These are phyloP conservation scores for Coemansia sp. DNA, from an alignment of 192 early-diverging fungal genomes.

Conservation along the genomic window DNA sequence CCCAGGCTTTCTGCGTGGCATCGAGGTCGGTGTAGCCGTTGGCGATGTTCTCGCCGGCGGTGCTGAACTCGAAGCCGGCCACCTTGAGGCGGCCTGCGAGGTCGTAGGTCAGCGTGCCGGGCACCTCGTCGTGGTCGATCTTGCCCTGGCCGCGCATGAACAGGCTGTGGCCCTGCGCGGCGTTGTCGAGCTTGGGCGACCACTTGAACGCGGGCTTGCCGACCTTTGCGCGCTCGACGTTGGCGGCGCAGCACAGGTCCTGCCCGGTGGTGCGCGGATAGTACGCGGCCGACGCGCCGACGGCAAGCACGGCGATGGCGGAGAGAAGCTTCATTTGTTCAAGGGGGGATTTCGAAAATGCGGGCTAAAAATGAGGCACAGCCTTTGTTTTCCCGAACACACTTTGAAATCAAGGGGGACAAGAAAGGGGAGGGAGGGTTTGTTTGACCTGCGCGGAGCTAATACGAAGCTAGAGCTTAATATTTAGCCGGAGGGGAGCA, in stretches of 20 bases:
- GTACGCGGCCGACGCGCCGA: slow-evolving; percentile 11
- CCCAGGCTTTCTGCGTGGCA: slow-evolving; percentile 36
- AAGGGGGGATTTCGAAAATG: background rate
- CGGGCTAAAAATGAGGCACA: no score
- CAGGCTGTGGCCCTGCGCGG: slow-evolving; percentile 24
- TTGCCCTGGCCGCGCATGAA: slow-evolving; percentile 9
- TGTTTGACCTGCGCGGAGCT: no score
- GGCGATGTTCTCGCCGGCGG: slow-evolving; percentile 47
- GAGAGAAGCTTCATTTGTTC: slow-evolving; percentile 35
- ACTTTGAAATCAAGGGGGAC: no score
- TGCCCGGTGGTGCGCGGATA: slow-evolving; percentile 18
- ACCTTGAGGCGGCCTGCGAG: slow-evolving; percentile 22
- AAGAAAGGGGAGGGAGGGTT: no score
- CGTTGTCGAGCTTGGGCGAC: slow-evolving; percentile 16
- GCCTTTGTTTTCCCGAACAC: no score
- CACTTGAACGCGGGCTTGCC: slow-evolving; percentile 27
- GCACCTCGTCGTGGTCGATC: slow-evolving; percentile 20
- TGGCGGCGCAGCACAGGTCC: slow-evolving; percentile 49
- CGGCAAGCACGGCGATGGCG: slow-evolving; percentile 17
- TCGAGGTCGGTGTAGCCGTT: slow-evolving; percentile 13
- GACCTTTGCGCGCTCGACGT: slow-evolving; percentile 13
- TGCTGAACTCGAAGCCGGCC: slow-evolving; percentile 14
- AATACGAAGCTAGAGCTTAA: no score
- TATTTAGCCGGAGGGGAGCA: no score
- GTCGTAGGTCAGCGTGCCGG: background rate